Evolutionary conservation across 179 eudicot species (phyloP), one percentile per base, ranked within the genome.

Genomic region (Gypsophila paniculata): DNA sequence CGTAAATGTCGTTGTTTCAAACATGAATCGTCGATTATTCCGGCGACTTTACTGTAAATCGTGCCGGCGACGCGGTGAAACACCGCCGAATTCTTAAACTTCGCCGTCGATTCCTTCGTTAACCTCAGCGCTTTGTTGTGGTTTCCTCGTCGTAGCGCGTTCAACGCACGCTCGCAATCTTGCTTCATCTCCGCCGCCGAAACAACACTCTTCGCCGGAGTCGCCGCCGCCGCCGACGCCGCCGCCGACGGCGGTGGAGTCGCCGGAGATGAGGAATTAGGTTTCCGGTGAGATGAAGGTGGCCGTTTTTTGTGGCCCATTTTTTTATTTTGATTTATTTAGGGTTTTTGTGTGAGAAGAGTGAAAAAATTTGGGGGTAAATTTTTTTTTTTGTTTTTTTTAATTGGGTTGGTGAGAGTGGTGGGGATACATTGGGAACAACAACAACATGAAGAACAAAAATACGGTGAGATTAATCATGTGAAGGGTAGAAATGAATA

Each of bases 231-330:
- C 77, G 60, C 22, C 2, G 67, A 36, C 11, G 46, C 17, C 10
- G 73, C 0, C 46, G 32, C 17, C 17, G 73, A 6, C 46, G 46
- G 5, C 46, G 46, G 42, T 2, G 42, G 11, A 6, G 46, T 6
- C 78, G 61, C 21, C 1, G 67, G 49, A 11, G 55, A 36, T 10
- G 73, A 69, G 6, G 69, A 49, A 0, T 68, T 52, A 9, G 69
- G 54, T 72, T 65, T 72, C 10, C 17, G 39, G 14, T 84, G 84
- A 59, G 89, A 66, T 61, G 84, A 79, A 70, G 61, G 52, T 73
- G 69, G 73, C 62, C 93, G 90, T 86, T 91, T 91, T 88, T 90
- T 90, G 65, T 76, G 85, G 81, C 96, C 93, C 97, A 91, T 90
- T n/a, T 57, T 9, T 57, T 29, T 29, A 1, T 29, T 29, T 1